Percentiles rank a stretch among this genome's conserved stretches.
These are phyloP conservation scores for Eucalyptus albens DNA, from an alignment of 345 rosid species.

Conservation along the genomic window DNA sequence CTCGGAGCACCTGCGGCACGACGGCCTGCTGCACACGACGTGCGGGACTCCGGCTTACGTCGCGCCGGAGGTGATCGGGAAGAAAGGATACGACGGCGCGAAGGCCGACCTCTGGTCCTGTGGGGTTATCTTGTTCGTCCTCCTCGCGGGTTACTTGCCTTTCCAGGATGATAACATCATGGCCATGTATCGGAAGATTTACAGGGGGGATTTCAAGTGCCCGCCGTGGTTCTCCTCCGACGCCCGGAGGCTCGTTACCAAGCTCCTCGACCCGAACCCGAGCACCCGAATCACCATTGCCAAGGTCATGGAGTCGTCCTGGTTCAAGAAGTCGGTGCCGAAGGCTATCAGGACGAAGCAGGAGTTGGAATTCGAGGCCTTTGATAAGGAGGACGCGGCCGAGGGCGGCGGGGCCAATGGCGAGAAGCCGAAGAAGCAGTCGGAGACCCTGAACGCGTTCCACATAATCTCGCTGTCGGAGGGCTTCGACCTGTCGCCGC, in stretches of 20 bases:
- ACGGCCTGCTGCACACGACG: constrained; percentile 70
- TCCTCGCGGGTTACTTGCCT: constrained; percentile 82
- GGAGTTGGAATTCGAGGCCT: constrained; percentile 15
- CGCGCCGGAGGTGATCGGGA: constrained; percentile 81
- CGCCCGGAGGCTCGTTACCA: constrained; percentile 52
- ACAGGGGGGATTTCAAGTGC: constrained; percentile 82
- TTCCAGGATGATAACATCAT: constrained; percentile 78
- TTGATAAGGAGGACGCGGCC: background rate
- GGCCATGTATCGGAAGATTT: constrained; percentile 74
- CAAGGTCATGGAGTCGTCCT: constrained; percentile 62
- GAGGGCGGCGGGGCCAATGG: background rate
- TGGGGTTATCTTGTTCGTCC: constrained; percentile 80
- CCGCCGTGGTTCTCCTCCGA: constrained; percentile 87
- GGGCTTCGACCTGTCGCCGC: constrained; percentile 79
- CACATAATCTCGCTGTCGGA: constrained; percentile 80
- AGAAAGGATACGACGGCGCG: constrained; percentile 85
- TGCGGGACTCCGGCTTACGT: constrained; percentile 95
- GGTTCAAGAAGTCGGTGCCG: constrained; percentile 53
- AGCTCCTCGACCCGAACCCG: constrained; percentile 90
- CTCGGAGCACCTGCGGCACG: constrained; percentile 63
- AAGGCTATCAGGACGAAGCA: constrained; percentile 5
- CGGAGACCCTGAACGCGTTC: constrained; percentile 73
- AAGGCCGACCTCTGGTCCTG: constrained; percentile 96
- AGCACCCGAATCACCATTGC: constrained; percentile 30
- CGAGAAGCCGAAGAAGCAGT: constrained; percentile 19